A percentile compares a stretch with the other conserved stretches of the same genome.
These are phyloP conservation scores for Suhomyces sp. DNA, from an alignment of 805 yeast genomes.

Conservation along the genomic window DNA sequence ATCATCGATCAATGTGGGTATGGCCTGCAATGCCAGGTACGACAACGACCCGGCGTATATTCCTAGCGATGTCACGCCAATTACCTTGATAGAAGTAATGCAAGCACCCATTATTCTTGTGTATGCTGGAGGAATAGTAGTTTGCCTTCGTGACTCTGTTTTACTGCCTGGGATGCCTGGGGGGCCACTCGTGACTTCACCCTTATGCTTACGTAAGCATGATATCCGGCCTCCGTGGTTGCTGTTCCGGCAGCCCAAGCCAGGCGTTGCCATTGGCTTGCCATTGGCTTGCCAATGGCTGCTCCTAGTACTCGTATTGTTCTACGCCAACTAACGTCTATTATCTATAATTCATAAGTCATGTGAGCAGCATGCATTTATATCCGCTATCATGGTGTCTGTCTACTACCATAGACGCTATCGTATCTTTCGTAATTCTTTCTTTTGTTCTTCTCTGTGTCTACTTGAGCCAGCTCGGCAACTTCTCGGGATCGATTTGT, in stretches of 20 bases:
- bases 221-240: background rate
- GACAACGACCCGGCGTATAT: slow-evolving; percentile 52
- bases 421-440: background rate
- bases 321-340: background rate
- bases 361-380: background rate
- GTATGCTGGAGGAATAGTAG: background rate
- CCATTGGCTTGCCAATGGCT: too few species aligned
- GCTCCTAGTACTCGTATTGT: background rate
- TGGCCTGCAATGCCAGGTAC: slow-evolving; percentile 34
- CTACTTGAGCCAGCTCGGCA: slow-evolving; percentile 29
- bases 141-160: background rate
- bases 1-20: slow-evolving; percentile 26
- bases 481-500: slow-evolving; percentile 28
- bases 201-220: background rate
- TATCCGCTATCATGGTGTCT: too few species aligned
- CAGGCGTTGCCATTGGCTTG: background rate
- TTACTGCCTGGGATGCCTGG: background rate
- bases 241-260: background rate
- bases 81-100: slow-evolving; percentile 48
- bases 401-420: too few species aligned
- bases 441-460: background rate
- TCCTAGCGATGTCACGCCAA: slow-evolving; percentile 70
- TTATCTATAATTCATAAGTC: background rate
- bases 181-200: slow-evolving; percentile 1
- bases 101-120: slow-evolving; percentile 23